phyloP scores from a whole-genome alignment of 2,329 filamentous ascomycete species.

The Rhynchosporium graminicola region DNA sequence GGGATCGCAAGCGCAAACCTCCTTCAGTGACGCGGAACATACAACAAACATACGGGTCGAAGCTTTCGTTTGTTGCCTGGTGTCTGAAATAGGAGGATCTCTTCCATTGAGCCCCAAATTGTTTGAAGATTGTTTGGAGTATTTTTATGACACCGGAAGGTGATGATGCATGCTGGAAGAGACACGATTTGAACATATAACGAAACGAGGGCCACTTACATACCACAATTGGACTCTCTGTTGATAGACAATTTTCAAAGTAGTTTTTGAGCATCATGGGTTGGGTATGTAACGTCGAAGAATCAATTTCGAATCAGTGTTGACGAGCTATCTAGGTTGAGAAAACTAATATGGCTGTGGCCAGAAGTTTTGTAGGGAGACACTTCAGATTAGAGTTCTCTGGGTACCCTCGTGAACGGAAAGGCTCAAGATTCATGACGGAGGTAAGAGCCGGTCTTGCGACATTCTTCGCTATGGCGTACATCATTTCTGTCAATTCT shows the following conservation, averaged over 20 bases:
- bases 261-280: conserved; percentile 34
- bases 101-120: conserved; percentile 4
- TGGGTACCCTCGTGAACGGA: conserved; percentile 59
- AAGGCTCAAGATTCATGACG: conserved; percentile 77
- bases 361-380: conserved; percentile 63
- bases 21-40: conserved; percentile 17
- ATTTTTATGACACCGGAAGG: conserved; percentile 10
- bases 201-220: background rate
- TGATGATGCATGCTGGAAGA: conserved; percentile 18
- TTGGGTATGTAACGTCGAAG: conserved; percentile 32
- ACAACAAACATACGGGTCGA: conserved; percentile 22
- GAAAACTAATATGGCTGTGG: conserved; percentile 50
- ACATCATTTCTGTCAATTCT: conserved; percentile 68
- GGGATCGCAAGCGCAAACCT: conserved; percentile 19
- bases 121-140: background rate
- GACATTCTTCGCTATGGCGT: conserved; percentile 69
- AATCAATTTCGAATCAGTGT: background rate
- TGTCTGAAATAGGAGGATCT: conserved; percentile 8
- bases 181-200: conserved; percentile 23
- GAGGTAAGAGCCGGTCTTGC: conserved; percentile 82
- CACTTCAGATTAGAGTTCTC: conserved; percentile 82
- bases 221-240: conserved; percentile 1
- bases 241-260: conserved; percentile 21
- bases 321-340: conserved; percentile 31
- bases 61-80: conserved; percentile 14